Conservation (phyloP, 768 basidiomycete genomes). For the Tricholoma sp. region DNA sequence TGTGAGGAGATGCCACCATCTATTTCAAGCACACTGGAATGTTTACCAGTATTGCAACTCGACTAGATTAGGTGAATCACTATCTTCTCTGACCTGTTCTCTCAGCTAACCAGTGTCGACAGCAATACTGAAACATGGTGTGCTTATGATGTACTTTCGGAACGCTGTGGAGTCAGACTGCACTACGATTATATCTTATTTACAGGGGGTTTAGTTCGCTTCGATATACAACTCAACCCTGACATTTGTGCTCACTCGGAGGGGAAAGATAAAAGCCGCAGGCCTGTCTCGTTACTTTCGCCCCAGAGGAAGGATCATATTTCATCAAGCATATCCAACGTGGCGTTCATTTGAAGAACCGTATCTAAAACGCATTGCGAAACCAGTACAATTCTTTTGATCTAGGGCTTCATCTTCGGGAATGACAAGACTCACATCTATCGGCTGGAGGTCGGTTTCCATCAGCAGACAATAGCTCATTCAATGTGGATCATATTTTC, state of each 20-base stretch:
- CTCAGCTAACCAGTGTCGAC: neutral
- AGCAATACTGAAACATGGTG: neutral
- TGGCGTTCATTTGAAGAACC: neutral
- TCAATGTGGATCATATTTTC: neutral
- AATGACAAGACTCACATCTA: neutral
- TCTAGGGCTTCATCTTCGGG: neutral
- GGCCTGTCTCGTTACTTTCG: neutral
- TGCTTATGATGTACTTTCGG: neutral
- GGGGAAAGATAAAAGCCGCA: neutral
- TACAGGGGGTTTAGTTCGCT: neutral
- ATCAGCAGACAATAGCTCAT: too few species aligned
- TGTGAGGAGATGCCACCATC: neutral
- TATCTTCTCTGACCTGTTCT: neutral
- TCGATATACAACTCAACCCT: neutral
- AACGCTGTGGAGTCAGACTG: neutral
- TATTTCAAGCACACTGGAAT: neutral
- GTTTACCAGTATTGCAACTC: neutral
- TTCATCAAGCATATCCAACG: neutral
- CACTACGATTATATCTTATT: too few species aligned
- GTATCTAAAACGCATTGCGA: neutral
- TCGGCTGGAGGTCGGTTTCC: neutral
- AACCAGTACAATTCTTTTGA: neutral
- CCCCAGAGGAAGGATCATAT: neutral
- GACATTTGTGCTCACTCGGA: neutral
- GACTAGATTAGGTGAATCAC: neutral